Evolutionary conservation across 495 filamentous ascomycete genomes (phyloP), one percentile per base, ranked within the genome.

Genomic region (Podospora bellae-mahoneyi): DNA sequence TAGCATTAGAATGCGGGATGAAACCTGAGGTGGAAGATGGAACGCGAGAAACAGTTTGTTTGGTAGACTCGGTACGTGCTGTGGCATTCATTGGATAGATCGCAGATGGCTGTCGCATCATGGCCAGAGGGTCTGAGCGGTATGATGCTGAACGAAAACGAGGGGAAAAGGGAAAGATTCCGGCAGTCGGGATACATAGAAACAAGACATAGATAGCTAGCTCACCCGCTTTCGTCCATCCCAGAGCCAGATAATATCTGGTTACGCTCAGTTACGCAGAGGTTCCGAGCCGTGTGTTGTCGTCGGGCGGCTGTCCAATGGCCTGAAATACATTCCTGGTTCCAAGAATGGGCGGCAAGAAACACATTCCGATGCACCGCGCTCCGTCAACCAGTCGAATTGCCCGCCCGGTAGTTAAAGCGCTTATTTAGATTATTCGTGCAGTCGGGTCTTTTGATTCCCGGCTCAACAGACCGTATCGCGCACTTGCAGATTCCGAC

Each of bases 401-500:
- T 4, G 28, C 4, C 19, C 20, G 44, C 58, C 57, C 55, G 30
- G 61, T 39, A 62, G n/a, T 27, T 27, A 60, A 23, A 57, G 71
- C 71, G 71, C 68, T 65, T 73, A 73, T 57, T 68, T 70, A 70
- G 26, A 70, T 70, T 73, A 68, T n/a, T 67, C 58, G 63, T 67
- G 64, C 61, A 65, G 44, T 23, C 48, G 48, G 30, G 7, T 32
- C 30, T 32, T 32, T 4, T 5, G 30, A 32, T 32, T 32, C 30
- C 39, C 13, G 39, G 39, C 39, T 48, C 6, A 10, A 48, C 39
- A 13, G 13, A 48, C 39, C 6, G 39, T 10, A 48, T 48, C 39
- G 7, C 39, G 39, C 39, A 48, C 13, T 18, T 48, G 39, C 39
- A 48, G 39, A 48, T 48, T 48, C 39, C 5, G 13, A 48, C 18